Evolutionary conservation across 78 protist genomes (phyloP), one percentile per base, ranked within the genome.

Genomic region (Polysphondylium violaceum): DNA sequence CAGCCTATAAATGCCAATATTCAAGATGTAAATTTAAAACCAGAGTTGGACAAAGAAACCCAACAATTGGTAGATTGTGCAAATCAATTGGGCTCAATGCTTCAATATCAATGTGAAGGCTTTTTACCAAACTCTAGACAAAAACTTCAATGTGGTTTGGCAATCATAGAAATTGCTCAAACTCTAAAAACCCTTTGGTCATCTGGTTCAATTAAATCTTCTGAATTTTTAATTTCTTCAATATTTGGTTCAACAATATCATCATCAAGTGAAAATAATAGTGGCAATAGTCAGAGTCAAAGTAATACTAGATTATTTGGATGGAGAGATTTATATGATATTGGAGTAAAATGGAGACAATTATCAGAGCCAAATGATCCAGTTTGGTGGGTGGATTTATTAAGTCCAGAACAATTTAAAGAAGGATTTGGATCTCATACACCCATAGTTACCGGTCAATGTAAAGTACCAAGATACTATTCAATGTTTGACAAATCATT

Each of bases 371-470:
- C 96, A 41, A 94, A 94, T 43, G 96, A 94, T 72, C 89, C 96
- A 14, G 95, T 90, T 23, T 94, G 92, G 92, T 94, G 96, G 96
- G 86, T 91, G n/a, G 96, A 94, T 40, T 12, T n/a, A 4, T 91
- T 94, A 4, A 68, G 85, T 16, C 38, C 59, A 12, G 92, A 88
- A 40, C 95, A 81, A 25, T 94, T 94, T 44, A 19, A n/a, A 7
- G 96, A 94, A 33, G 96, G 96, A 4, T 94, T 88, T 19, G 96
- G 96, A 16, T 90, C 95, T 0, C 94, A 88, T 16, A 89, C 94
- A 2, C 96, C 94, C 23, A 61, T 89, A n/a, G 23, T 89, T 16
- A 89, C 85, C 2, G 92, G 94, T 3, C 96, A 94, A 47, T 65
- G 76, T 25, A 47, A 83, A 16, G 96, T 94, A 0, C 93, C 85